Evolutionary conservation across 1,139 yeast species (phyloP), one percentile per base, ranked within the genome.

Genomic region (Lodderomyces metapsilosis): DNA sequence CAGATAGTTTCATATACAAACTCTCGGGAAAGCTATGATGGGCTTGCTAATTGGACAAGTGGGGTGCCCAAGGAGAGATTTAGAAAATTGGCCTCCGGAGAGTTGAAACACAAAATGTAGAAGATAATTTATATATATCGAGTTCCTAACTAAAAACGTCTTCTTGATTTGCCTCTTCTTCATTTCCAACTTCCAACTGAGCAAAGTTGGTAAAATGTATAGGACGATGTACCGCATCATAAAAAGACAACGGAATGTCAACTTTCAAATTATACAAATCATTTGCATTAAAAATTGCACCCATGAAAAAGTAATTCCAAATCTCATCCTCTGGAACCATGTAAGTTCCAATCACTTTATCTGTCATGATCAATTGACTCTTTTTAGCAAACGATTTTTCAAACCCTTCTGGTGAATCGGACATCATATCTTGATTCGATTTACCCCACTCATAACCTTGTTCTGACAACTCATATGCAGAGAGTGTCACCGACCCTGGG

Each of bases 271-370:
- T 80, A 53, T 76, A 88, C n/a, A 67, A 71, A 41, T 77, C 62
- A 27, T 76, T 76, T 3, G 80, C 67, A 52, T 77, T 82, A 84
- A 95, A 94, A 10, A 86, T 76, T 1, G 95, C 84, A 3, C 97
- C 95, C 65, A 88, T 75, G 56, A 94, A 92, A 3, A 94, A 78
- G 58, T 85, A 89, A 59, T 92, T 92, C 98, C 99, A 92, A 27
- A 89, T 60, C 43, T 80, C 82, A 37, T 85, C 85, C 30, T 80
- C 84, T 1, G 99, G 98, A 1, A 89, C 95, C 65, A 88, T 62
- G 61, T 88, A 91, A 47, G 82, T 84, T 4, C 98, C 98, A 57
- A 76, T 74, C 41, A 88, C 74, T 43, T 83, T 72, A 48, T 85
- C 95, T 0, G 96, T 82, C 31, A 92, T 61, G 24, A 91, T 65